Evolutionary conservation across 2,329 filamentous ascomycete species (phyloP).

Genomic region (Arthroderma sp.): DNA sequence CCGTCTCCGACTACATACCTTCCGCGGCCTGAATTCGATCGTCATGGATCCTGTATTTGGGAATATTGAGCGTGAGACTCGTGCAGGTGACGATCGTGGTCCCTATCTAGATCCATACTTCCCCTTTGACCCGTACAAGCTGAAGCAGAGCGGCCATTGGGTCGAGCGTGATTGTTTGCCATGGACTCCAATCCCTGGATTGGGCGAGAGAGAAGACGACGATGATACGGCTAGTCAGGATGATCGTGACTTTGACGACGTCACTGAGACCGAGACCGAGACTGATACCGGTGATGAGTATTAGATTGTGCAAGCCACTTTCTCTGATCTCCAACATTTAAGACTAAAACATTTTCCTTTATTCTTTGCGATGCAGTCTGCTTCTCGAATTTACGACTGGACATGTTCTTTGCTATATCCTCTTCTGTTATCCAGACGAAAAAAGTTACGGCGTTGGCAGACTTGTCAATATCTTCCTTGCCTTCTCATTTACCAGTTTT

Average conservation of each 20-base stretch:
- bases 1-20: slow-evolving; percentile 64
- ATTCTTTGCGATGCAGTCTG: too few species aligned
- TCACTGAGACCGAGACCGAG: slow-evolving; percentile 28
- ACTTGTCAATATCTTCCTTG: too few species aligned
- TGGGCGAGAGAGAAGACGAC: slow-evolving; percentile 42
- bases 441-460: too few species aligned
- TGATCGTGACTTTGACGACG: slow-evolving; percentile 19
- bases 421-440: too few species aligned
- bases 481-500: too few species aligned
- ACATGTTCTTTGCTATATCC: too few species aligned
- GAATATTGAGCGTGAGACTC: slow-evolving; percentile 42
- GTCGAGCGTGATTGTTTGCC: slow-evolving; percentile 69
- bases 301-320: too few species aligned
- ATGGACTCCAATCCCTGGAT: slow-evolving; percentile 62
- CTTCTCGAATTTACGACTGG: too few species aligned
- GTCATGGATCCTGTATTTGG: slow-evolving; percentile 24
- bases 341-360: too few species aligned
- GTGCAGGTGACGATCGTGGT: slow-evolving; percentile 54
- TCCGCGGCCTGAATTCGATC: slow-evolving; percentile 31
- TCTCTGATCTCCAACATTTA: too few species aligned
- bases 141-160: slow-evolving; percentile 80
- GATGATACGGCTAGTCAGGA: slow-evolving; percentile 31
- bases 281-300: slow-evolving; percentile 28
- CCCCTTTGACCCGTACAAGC: slow-evolving; percentile 90
- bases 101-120: slow-evolving; percentile 90